A percentile compares a stretch with the other conserved stretches of the same genome.
Conservation (phyloP, 1,284 basidiomycete genomes). For the Trichosporon inkin region DNA sequence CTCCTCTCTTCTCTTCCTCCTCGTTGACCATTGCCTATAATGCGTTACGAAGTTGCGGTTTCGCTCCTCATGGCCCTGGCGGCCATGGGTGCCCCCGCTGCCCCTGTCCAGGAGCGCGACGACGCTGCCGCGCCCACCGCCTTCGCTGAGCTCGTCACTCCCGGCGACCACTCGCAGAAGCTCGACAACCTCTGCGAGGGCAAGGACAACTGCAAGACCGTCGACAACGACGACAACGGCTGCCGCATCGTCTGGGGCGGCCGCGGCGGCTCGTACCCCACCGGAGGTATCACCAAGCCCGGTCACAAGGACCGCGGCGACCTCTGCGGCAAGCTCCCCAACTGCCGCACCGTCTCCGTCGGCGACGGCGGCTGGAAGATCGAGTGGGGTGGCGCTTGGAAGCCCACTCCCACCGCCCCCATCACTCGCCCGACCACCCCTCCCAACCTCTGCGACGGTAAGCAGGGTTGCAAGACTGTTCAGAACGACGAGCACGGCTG, state of each 20-base stretch:
- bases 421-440: slow-evolving; percentile 3
- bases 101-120: slow-evolving; percentile 7
- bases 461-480: slow-evolving; percentile 5
- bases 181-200: slow-evolving; percentile 6
- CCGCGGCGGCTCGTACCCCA: slow-evolving; percentile 2
- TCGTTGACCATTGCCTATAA: neutral
- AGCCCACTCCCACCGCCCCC: slow-evolving; percentile 3
- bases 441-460: slow-evolving; percentile 7
- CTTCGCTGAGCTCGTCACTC: slow-evolving; percentile 5
- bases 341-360: slow-evolving; percentile 8
- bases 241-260: slow-evolving; percentile 7
- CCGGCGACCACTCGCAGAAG: neutral
- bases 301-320: neutral
- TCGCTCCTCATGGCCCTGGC: slow-evolving; percentile 8
- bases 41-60: slow-evolving; percentile 6
- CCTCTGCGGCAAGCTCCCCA: slow-evolving; percentile 8
- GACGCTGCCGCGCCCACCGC: slow-evolving; percentile 4
- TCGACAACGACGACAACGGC: slow-evolving; percentile 3
- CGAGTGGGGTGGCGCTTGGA: slow-evolving; percentile 6
- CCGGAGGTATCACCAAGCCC: neutral
- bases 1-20: neutral
- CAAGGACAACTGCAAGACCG: slow-evolving; percentile 7
- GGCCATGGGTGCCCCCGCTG: slow-evolving; percentile 6
- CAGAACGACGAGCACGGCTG: slow-evolving; percentile 8
- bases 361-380: slow-evolving; percentile 4